Evolutionary conservation across 2,329 filamentous ascomycete species (phyloP), one percentile per base, ranked within the genome.

Genomic region (Onygenales sp.): DNA sequence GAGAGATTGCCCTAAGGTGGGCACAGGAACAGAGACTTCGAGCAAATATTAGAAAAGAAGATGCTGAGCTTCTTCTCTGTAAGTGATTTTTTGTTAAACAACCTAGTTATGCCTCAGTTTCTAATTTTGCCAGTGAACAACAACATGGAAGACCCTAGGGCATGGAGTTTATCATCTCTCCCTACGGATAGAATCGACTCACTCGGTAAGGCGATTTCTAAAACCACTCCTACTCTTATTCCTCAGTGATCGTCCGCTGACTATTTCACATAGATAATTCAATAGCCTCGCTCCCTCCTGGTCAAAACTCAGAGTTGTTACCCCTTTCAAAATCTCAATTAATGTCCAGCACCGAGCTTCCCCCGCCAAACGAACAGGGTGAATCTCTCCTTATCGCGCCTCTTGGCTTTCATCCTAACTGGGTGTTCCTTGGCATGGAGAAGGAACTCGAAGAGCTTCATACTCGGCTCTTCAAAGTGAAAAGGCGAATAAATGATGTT

Each of bases 371-470:
- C 11, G 39, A 48, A 10, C 47, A 59, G 9, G 61, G 51, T 17
- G 63, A 67, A 8, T 64, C 65, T 6, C 60, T 72, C 27, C 70
- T 75, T 56, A 68, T 77, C 39, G 72, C 69, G 7, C 82, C 82
- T 1, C 73, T 79, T 0, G 77, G 76, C 0, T 83, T 85, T 51
- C 78, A 82, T 49, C 80, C 79, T 2, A 86, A 87, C 61, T 77
- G 78, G 1, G 74, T 78, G 21, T 86, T 85, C 57, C 73, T 82
- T 37, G 83, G 83, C 4, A 80, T 84, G 61, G 65, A 79, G 59
- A 72, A 75, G 42, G 78, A 87, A 58, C 66, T 87, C 21, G 71
- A 74, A 8, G 69, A 78, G 2, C 69, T 88, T 27, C 81, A 86
- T 59, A 72, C 68, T 49, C 77, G 83, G 62, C 68, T 87, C 3